Evolutionary conservation across 768 basidiomycete species (phyloP).

Genomic region (Leccinum obscurum): DNA sequence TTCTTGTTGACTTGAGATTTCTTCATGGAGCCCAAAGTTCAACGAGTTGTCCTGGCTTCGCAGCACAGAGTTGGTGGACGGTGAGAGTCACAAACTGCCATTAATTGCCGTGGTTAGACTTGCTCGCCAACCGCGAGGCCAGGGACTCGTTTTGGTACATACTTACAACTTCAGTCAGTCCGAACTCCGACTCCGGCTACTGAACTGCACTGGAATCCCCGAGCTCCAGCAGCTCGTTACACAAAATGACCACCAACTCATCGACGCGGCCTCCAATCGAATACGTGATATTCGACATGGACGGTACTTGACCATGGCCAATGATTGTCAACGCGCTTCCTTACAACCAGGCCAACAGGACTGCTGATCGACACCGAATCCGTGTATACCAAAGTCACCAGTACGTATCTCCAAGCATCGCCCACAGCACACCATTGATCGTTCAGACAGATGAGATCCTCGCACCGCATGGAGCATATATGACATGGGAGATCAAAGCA

Average conservation of each 20-base stretch:
- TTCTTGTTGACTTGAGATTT: neutral
- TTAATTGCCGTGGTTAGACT: no score
- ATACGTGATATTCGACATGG: conserved; percentile 75
- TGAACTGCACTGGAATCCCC: no score
- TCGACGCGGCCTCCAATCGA: conserved; percentile 37
- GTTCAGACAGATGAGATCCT: conserved; percentile 63
- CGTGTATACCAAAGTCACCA: conserved; percentile 77
- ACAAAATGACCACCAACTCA: conserved; percentile 13
- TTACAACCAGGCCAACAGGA: conserved; percentile 40
- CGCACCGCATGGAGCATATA: conserved; percentile 64
- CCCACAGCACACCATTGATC: neutral
- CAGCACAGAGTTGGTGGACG: no score
- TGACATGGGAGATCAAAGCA: conserved; percentile 91
- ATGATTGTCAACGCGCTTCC: neutral
- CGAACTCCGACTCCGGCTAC: no score
- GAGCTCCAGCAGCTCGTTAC: neutral
- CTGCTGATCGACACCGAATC: conserved; percentile 76
- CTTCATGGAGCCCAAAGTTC: no score
- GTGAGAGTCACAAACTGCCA: no score
- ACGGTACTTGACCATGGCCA: conserved; percentile 42
- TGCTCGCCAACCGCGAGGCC: no score
- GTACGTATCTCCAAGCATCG: conserved; percentile 40
- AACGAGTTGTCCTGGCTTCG: no score
- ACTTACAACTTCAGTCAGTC: no score
- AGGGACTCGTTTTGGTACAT: no score